A percentile compares a stretch with the other conserved stretches of the same genome.
phyloP scores from a whole-genome alignment of 2,329 filamentous ascomycete species.

The Penicillium corylophilum region DNA sequence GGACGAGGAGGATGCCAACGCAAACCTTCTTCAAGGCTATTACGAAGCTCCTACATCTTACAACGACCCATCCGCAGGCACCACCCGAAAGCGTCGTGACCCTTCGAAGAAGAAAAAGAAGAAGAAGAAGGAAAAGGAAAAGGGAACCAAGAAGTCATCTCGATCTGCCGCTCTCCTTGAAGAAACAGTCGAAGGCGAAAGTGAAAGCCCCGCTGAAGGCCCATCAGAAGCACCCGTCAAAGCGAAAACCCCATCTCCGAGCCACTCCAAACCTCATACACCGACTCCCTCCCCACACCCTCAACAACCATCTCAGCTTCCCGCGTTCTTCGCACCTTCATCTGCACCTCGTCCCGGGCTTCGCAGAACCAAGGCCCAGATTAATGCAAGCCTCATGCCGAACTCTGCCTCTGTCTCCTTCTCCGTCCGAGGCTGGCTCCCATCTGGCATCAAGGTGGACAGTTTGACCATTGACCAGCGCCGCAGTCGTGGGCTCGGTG shows the following conservation, averaged over 20 bases:
- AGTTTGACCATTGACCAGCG: slow-evolving; percentile 65
- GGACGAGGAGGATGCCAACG: slow-evolving; percentile 32
- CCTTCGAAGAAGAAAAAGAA: slow-evolving; percentile 35
- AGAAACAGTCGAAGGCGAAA: slow-evolving; percentile 16
- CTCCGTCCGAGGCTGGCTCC: slow-evolving; percentile 62
- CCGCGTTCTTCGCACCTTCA: slow-evolving; percentile 22
- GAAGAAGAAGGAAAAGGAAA: slow-evolving; percentile 41
- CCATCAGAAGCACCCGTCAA: slow-evolving; percentile 13
- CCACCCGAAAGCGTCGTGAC: slow-evolving; percentile 28
- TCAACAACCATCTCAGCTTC: slow-evolving; percentile 21
- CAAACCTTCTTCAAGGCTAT: slow-evolving; percentile 47
- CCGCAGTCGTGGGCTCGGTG: slow-evolving; percentile 80
- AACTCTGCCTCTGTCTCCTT: slow-evolving; percentile 70
- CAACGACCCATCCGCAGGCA: slow-evolving; percentile 23
- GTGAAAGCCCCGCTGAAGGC: slow-evolving; percentile 13
- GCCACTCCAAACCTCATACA: slow-evolving; percentile 22
- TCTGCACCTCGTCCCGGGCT: slow-evolving; percentile 22
- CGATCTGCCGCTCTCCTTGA: slow-evolving; percentile 17
- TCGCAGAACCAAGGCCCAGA: slow-evolving; percentile 50
- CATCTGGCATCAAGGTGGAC: slow-evolving; percentile 64
- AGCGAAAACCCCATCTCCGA: slow-evolving; percentile 19
- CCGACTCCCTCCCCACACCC: slow-evolving; percentile 18
- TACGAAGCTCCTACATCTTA: slow-evolving; percentile 44
- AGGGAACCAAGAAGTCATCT: slow-evolving; percentile 35
- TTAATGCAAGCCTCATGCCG: slow-evolving; percentile 77